Base-by-base conservation (phyloP, 805 yeast genomes). In the Kazachstania africana region DNA sequence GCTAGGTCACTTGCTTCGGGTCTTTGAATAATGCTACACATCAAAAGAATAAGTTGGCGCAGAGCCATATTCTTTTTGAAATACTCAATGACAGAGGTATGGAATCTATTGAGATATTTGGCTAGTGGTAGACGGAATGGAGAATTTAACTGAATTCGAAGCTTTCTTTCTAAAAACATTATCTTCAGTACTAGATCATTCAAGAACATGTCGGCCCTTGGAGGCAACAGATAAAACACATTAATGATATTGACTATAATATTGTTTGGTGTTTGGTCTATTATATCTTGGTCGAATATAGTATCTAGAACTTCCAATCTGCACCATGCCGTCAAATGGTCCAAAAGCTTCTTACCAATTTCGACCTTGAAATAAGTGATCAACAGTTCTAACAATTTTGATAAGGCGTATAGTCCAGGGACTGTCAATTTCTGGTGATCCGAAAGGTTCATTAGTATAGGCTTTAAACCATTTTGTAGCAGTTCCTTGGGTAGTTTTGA, bases 301-400 rank as follows among this genome's bases (percentile, higher is more conserved):
- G 75, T 72, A 34, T 84, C 75, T 24, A 93, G 55, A 1, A 81
- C 71, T 18, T 72, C 70, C 3, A 91, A 83, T 45, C 82, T 87
- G 0, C 96, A 94, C 94, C 95, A 87, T 0, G 96, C 95, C 70
- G 78, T 79, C 41, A 91, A 63, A 56, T 91, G 98, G 49, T 91
- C 97, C 20, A 93, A 66, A 31, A 91, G 60, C 47, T 91, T 91
- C 30, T 85, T 70, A 20, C 99, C 99, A 42, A 91, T 88, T 53
- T 91, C 99, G 13, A 93, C 96, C 52, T 93, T 80, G 65, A 91
- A 91, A 48, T 91, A 88, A 3, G 93, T 83, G 22, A 88, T 85
- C 42, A 91, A 62, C 15, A 93, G 62, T 48, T 88, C 95, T 26
- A 91, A 63, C 20, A 91, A 63, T 27, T 93, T 65, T 0, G 96